Conservation (phyloP, 2,329 filamentous ascomycete genomes). For the Aspergillus caelatus region DNA sequence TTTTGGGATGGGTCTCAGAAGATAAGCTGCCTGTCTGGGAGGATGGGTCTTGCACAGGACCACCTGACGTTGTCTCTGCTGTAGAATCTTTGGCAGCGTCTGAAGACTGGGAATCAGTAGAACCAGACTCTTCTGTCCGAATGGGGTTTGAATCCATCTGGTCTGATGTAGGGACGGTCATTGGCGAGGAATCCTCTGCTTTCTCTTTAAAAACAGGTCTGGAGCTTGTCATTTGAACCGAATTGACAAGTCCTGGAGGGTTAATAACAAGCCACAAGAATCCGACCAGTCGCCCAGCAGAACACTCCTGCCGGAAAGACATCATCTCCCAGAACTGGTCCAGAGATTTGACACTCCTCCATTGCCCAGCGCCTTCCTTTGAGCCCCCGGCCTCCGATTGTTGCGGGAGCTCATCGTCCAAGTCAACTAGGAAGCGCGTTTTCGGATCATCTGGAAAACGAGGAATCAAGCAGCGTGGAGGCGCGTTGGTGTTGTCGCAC, state of each 20-base stretch:
- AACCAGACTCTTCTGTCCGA: neutral
- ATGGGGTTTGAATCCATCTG: neutral
- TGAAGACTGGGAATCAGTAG: neutral
- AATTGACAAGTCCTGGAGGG: constrained; percentile 55
- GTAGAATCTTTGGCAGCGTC: neutral
- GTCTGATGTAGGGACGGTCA: neutral
- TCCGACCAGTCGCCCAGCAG: constrained; percentile 85
- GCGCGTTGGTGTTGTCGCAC: constrained; percentile 67
- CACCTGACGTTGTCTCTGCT: neutral
- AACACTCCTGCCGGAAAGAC: constrained; percentile 94
- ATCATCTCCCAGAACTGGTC: constrained; percentile 99
- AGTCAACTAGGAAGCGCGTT: constrained; percentile 80
- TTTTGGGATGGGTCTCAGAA: neutral
- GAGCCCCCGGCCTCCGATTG: constrained; percentile 29
- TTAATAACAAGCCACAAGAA: constrained; percentile 91
- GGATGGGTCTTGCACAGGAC: neutral
- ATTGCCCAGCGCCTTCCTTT: constrained; percentile 63
- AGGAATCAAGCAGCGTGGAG: constrained; percentile 82
- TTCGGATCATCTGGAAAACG: constrained; percentile 96
- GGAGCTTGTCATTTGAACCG: constrained; percentile 36
- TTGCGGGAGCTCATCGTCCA: constrained; percentile 76
- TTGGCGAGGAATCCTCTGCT: neutral
- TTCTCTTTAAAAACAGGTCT: constrained; percentile 15
- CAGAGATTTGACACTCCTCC: constrained; percentile 80
- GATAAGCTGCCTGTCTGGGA: neutral